A percentile compares a stretch with the other conserved stretches of the same genome.
phyloP scores from a whole-genome alignment of 2,329 filamentous ascomycete species.

The Fusarium sterilihyphosum region DNA sequence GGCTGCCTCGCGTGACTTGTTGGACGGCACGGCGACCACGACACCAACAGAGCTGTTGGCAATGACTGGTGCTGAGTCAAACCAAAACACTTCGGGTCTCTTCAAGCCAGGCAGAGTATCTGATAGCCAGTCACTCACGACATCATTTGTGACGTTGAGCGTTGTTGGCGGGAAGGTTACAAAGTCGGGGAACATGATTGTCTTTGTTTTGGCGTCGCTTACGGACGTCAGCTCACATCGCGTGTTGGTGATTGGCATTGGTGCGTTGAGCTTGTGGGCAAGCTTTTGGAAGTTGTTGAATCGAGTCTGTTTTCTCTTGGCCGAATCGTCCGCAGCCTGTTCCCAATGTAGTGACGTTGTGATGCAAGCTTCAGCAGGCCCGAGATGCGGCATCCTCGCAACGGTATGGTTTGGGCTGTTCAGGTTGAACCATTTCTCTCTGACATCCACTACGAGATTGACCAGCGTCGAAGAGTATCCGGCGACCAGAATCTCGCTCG shows the following conservation, averaged over 20 bases:
- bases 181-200: slow-evolving; percentile 22
- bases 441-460: slow-evolving; percentile 23
- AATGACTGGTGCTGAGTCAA: slow-evolving; percentile 19
- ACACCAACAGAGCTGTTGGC: slow-evolving; percentile 24
- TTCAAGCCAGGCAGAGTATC: neutral
- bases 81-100: slow-evolving; percentile 29
- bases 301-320: slow-evolving; percentile 10
- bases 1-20: neutral
- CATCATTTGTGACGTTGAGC: slow-evolving; percentile 8
- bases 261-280: slow-evolving; percentile 16
- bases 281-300: slow-evolving; percentile 29
- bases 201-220: neutral
- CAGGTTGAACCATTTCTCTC: slow-evolving; percentile 27
- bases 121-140: slow-evolving; percentile 13
- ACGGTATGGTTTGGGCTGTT: slow-evolving; percentile 34
- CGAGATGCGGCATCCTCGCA: slow-evolving; percentile 32
- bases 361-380: slow-evolving; percentile 23
- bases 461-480: slow-evolving; percentile 15
- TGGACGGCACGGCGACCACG: slow-evolving; percentile 10
- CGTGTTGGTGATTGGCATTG: slow-evolving; percentile 28
- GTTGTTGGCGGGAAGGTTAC: slow-evolving; percentile 14
- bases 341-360: slow-evolving; percentile 34
- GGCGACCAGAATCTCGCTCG: slow-evolving; percentile 20
- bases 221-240: slow-evolving; percentile 27
- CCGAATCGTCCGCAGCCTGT: slow-evolving; percentile 22